phyloP scores from a whole-genome alignment of 768 basidiomycete genomes.

The Amanita fuliginea region DNA sequence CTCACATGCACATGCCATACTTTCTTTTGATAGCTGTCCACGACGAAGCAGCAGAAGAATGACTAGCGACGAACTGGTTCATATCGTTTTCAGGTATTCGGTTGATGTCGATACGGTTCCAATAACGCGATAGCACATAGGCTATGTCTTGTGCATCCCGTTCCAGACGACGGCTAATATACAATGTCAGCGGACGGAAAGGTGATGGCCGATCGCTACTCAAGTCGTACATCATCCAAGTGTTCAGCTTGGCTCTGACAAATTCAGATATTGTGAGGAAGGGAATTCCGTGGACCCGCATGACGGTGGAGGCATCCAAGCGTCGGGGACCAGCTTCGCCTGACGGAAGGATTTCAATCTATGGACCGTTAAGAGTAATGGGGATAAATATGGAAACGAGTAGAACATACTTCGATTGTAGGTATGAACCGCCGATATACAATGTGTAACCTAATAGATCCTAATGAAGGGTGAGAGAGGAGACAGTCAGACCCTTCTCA shows the following conservation, averaged over 20 bases:
- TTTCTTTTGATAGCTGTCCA: constrained; percentile 71
- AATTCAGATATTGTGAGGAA: constrained; percentile 84
- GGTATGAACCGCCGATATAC: constrained; percentile 72
- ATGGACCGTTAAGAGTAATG: constrained; percentile 4
- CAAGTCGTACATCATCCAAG: constrained; percentile 64
- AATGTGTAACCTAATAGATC: constrained; percentile 47
- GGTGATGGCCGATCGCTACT: constrained; percentile 9
- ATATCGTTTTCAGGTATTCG: constrained; percentile 81
- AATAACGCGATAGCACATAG: constrained; percentile 61
- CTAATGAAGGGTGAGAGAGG: constrained; percentile 6
- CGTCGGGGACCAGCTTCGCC: constrained; percentile 74
- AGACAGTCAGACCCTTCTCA: constrained; percentile 18
- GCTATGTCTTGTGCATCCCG: constrained; percentile 70
- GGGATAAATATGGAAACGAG: constrained; percentile 2
- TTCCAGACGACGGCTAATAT: constrained; percentile 52
- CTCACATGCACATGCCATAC: constrained; percentile 42
- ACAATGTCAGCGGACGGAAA: constrained; percentile 9
- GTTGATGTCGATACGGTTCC: constrained; percentile 79
- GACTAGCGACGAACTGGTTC: constrained; percentile 57
- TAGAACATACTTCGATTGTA: constrained; percentile 49
- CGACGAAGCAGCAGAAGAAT: constrained; percentile 51
- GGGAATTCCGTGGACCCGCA: constrained; percentile 59
- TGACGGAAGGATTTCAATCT: constrained; percentile 80
- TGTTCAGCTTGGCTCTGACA: constrained; percentile 73
- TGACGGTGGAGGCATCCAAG: constrained; percentile 57